Evolutionary conservation across 2,329 filamentous ascomycete genomes (phyloP), one percentile per base, ranked within the genome.

Genomic region (Trichoderma atrobrunneum): DNA sequence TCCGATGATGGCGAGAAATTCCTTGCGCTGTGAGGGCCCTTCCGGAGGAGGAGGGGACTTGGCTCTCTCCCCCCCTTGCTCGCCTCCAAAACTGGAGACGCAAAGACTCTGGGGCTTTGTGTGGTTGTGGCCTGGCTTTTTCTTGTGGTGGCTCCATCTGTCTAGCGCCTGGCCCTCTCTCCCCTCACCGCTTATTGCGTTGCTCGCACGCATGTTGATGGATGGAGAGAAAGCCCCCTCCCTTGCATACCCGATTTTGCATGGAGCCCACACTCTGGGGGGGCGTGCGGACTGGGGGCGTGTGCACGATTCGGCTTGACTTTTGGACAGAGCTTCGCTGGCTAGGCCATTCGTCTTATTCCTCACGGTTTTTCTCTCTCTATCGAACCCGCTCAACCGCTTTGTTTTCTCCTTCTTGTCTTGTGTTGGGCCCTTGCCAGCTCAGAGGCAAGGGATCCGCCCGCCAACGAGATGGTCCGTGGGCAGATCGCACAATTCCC

Each of bases 181-280:
- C 54, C 66, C 68, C 72, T 74, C 73, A 74, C 73, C 73, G 73
- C 73, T 71, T 74, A 59, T 74, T 73, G 60, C 43, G 43, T 54
- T 56, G 36, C 61, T 51, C 65, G 34, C 68, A 61, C 64, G 48
- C 69, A 72, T 62, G 60, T 71, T 59, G 73, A 72, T 60, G 71
- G 71, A 62, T 64, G 51, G 70, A 63, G 51, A 74, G 39, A 39
- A 54, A 65, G 39, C 65, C 68, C 72, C 70, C 66, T 73, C 74
- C 72, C 74, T 74, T 75, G 73, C 74, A 75, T 72, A 62, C 51
- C 71, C 71, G 68, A 67, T 71, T 73, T 73, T 73, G 64, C 69
- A 71, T 73, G 71, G 71, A 56, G 57, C 56, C 32, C 51, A 59
- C 66, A 32, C 54, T 57, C 18, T 28, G 57, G 56, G 32, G 36